A percentile compares a stretch with the other conserved stretches of the same genome.
Evolutionary conservation across 345 rosid genomes (phyloP).

Genomic region (Tarenaya hassleriana): DNA sequence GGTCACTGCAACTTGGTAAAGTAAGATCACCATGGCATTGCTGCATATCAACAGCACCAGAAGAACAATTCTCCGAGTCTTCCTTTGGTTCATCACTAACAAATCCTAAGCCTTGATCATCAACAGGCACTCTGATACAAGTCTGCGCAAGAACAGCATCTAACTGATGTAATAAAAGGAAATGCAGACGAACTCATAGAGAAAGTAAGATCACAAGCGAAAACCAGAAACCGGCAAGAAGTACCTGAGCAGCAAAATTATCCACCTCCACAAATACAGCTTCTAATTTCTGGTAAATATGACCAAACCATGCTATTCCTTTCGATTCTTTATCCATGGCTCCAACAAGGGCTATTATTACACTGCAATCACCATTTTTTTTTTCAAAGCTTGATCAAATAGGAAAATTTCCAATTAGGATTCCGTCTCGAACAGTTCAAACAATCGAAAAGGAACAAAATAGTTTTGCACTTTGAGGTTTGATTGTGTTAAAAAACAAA

Average conservation of each 20-base stretch:
- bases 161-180: slow-evolving; percentile 9
- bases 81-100: slow-evolving; percentile 17
- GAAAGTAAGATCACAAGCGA: neutral
- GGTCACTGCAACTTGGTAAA: neutral
- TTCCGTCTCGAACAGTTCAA: neutral
- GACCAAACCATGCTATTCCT: slow-evolving; percentile 55
- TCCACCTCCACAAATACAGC: slow-evolving; percentile 59
- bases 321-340: slow-evolving; percentile 47
- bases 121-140: slow-evolving; percentile 31
- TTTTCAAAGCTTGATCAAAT: neutral
- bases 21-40: neutral
- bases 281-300: slow-evolving; percentile 60
- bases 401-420: slow-evolving; percentile 1
- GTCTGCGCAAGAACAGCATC: slow-evolving; percentile 5
- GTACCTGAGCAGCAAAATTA: slow-evolving; percentile 37
- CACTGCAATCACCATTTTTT: slow-evolving; percentile 15
- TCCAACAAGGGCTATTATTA: slow-evolving; percentile 6
- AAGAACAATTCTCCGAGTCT: slow-evolving; percentile 14
- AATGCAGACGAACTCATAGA: neutral
- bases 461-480: too few relatives aligned
- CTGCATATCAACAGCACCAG: neutral
- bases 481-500: too few relatives aligned
- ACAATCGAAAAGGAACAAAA: too few relatives aligned
- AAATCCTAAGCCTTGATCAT: slow-evolving; percentile 19
- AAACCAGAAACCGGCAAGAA: slow-evolving; percentile 3